Conservation (phyloP, 805 yeast species). For the Candida hispaniensis region DNA sequence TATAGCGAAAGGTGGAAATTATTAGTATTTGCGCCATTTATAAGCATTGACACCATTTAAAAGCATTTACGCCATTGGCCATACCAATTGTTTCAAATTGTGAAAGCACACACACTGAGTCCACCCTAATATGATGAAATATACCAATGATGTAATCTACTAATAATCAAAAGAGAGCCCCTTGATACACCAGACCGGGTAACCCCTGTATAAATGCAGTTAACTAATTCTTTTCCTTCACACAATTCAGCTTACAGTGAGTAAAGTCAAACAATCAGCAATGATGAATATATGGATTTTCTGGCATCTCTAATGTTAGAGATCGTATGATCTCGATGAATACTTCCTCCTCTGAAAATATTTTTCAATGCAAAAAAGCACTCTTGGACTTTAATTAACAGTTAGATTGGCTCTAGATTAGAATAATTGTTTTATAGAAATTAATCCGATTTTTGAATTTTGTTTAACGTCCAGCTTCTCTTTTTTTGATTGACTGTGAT, state of each 20-base stretch:
- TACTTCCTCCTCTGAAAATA: constrained; percentile 20
- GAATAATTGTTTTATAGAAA: neutral
- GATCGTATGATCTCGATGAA: constrained; percentile 24
- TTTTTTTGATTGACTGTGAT: neutral
- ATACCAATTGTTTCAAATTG: too few species aligned
- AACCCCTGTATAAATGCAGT: too few species aligned
- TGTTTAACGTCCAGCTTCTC: neutral
- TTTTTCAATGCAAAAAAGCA: constrained; percentile 1
- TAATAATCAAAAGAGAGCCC: too few species aligned
- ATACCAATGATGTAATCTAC: too few species aligned
- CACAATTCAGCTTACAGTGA: constrained; percentile 11
- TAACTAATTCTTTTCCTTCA: constrained; percentile 1
- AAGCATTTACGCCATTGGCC: too few species aligned
- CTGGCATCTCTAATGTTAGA: constrained; percentile 28
- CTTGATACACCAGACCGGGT: too few species aligned
- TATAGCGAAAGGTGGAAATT: too few species aligned
- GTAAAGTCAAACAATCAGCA: constrained; percentile 5
- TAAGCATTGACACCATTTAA: too few species aligned
- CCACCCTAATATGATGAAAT: too few species aligned
- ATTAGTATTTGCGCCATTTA: too few species aligned
- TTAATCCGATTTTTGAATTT: neutral
- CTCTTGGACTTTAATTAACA: constrained; percentile 2
- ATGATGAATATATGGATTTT: constrained; percentile 19
- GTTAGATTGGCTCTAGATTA: neutral
- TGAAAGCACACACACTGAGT: too few species aligned